Percentiles rank a stretch among this genome's conserved stretches.
Conservation (phyloP, 164 flowering plant genomes). For the Cinnamomum micranthum region DNA sequence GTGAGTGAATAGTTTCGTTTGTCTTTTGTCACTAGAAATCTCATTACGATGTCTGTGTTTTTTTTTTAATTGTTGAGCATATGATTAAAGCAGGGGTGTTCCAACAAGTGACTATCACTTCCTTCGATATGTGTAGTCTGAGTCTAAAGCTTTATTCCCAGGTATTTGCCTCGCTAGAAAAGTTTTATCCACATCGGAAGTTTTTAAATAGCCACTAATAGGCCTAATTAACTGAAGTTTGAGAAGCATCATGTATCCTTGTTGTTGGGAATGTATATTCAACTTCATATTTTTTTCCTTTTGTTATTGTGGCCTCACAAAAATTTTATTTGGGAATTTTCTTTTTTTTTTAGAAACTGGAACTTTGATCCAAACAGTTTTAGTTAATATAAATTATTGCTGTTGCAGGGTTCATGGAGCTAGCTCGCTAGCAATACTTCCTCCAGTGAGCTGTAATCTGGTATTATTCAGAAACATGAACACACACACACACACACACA, state of each 20-base stretch:
- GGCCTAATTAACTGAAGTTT: neutral
- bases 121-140: neutral
- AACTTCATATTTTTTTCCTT: too few relatives aligned
- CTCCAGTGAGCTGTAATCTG: neutral
- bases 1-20: neutral
- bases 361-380: too few relatives aligned
- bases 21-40: neutral
- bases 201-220: neutral
- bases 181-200: neutral
- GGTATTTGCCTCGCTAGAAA: neutral
- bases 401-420: conserved; percentile 1
- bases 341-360: too few relatives aligned
- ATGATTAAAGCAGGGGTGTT: neutral
- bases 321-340: too few relatives aligned
- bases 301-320: too few relatives aligned
- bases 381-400: neutral
- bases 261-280: too few relatives aligned
- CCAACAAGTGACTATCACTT: neutral
- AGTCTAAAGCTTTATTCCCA: neutral
- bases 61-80: neutral
- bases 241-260: neutral
- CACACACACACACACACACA: too few relatives aligned
- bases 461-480: neutral
- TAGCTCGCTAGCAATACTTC: neutral
- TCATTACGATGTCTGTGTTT: neutral